A percentile compares a stretch with the other conserved stretches of the same genome.
Evolutionary conservation across 805 yeast genomes (phyloP).

Genomic region (Schizosaccharomyces japonicus): DNA sequence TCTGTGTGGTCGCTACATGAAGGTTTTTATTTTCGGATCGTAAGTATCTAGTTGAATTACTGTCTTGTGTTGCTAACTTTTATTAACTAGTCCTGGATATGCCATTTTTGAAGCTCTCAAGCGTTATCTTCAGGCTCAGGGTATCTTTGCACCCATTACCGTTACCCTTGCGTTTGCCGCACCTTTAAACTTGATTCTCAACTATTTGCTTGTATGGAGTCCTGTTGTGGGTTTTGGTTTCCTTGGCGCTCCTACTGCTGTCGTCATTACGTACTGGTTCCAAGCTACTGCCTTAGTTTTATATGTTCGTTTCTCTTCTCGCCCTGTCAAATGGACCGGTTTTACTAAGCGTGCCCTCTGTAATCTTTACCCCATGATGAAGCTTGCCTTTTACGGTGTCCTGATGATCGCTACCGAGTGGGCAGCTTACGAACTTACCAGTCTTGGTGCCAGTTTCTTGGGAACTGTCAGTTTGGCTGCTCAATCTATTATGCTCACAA

Average conservation of each 20-base stretch:
- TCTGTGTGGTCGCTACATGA: slow-evolving; percentile 34
- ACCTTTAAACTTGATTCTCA: slow-evolving; percentile 43
- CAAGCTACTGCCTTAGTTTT: slow-evolving; percentile 32
- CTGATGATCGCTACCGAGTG: slow-evolving; percentile 60
- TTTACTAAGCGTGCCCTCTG: slow-evolving; percentile 23
- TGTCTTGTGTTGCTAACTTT: background rate
- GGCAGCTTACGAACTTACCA: slow-evolving; percentile 47
- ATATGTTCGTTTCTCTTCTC: slow-evolving; percentile 33
- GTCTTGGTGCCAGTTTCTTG: slow-evolving; percentile 42
- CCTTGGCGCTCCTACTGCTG: slow-evolving; percentile 63
- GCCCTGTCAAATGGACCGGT: slow-evolving; percentile 39
- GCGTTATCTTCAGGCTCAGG: slow-evolving; percentile 64
- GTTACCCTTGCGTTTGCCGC: slow-evolving; percentile 40
- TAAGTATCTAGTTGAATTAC: background rate
- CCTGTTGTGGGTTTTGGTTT: slow-evolving; percentile 45
- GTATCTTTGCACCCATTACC: slow-evolving; percentile 66
- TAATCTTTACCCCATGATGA: slow-evolving; percentile 23
- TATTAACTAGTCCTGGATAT: slow-evolving; percentile 31
- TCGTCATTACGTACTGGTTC: slow-evolving; percentile 46
- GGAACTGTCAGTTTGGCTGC: slow-evolving; percentile 52
- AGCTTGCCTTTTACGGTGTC: slow-evolving; percentile 50
- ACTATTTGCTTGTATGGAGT: slow-evolving; percentile 56
- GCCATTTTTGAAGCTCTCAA: slow-evolving; percentile 60
- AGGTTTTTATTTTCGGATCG: slow-evolving; percentile 39
- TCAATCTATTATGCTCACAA: slow-evolving; percentile 45